A percentile compares a stretch with the other conserved stretches of the same genome.
Conservation (phyloP, 2,329 filamentous ascomycete species). For the Beauveria bassiana region DNA sequence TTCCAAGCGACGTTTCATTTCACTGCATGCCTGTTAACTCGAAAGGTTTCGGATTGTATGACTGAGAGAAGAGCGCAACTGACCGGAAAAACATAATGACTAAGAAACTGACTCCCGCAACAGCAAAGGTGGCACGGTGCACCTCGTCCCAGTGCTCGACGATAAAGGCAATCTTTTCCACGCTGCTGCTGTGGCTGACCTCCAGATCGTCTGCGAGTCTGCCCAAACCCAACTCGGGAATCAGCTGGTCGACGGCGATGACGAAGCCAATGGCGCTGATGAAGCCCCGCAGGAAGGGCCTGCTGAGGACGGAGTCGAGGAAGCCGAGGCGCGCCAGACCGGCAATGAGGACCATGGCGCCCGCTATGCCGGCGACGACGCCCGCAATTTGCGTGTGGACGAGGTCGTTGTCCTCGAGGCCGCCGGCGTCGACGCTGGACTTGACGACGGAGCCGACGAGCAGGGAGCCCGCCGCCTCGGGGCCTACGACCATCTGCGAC, state of each 20-base stretch:
- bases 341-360: conserved; percentile 79
- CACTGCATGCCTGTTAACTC: conserved; percentile 37
- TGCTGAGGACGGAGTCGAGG: conserved; percentile 85
- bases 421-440: conserved; percentile 62
- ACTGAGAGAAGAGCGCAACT: conserved; percentile 18
- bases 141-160: conserved; percentile 55
- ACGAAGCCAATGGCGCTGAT: conserved; percentile 96
- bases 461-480: conserved; percentile 87
- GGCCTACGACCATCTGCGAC: conserved; percentile 88
- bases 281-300: conserved; percentile 88
- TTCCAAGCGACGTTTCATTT: conserved; percentile 73
- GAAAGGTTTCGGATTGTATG: background rate
- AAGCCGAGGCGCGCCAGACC: conserved; percentile 84
- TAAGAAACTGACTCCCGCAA: conserved; percentile 72
- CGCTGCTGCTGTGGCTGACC: conserved; percentile 76
- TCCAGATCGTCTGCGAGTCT: conserved; percentile 53
- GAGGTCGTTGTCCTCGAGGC: conserved; percentile 54
- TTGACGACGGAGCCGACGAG: conserved; percentile 83
- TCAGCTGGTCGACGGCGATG: conserved; percentile 89
- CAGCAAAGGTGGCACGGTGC: conserved; percentile 66
- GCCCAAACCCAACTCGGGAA: conserved; percentile 78
- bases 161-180: conserved; percentile 80
- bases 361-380: conserved; percentile 79
- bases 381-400: conserved; percentile 79
- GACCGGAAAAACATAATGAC: conserved; percentile 89